Evolutionary conservation across 139 green algal species (phyloP).

Genomic region (Tetradesmus obliquus): DNA sequence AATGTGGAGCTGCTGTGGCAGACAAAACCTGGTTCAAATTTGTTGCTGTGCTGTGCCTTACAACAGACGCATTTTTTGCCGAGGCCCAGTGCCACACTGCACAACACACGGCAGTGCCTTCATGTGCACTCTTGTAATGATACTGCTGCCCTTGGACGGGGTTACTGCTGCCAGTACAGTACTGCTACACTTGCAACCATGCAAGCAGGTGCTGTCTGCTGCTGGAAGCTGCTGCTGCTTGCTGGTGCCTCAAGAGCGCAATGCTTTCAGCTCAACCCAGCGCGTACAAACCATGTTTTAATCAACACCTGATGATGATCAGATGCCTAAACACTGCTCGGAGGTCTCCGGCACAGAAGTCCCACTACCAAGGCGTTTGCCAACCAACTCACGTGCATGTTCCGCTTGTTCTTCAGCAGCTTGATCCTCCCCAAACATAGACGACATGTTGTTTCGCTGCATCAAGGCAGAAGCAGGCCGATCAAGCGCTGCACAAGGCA

Average conservation of each 20-base stretch:
- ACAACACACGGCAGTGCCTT: too few species aligned
- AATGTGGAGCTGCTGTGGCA: too few species aligned
- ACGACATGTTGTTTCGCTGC: constrained; percentile 77
- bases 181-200: not conserved
- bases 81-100: too few species aligned
- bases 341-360: not conserved
- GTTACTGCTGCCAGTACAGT: not conserved
- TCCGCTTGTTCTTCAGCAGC: constrained; percentile 83
- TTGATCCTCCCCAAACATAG: constrained; percentile 79
- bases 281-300: not conserved
- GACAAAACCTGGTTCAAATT: too few species aligned
- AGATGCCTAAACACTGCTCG: not conserved
- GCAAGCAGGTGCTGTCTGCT: constrained; percentile 6
- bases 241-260: not conserved
- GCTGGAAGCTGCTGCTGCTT: not conserved
- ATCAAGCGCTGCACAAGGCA: not conserved
- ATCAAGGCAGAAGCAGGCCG: not conserved
- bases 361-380: not conserved
- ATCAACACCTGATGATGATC: not conserved
- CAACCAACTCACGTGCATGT: constrained; percentile 51
- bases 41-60: too few species aligned
- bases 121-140: too few species aligned
- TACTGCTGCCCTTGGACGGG: not conserved
- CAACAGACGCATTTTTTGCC: too few species aligned
- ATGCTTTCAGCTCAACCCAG: too few species aligned